Evolutionary conservation across 305 asterid genomes (phyloP).

Genomic region (Fraxinus baroniana): DNA sequence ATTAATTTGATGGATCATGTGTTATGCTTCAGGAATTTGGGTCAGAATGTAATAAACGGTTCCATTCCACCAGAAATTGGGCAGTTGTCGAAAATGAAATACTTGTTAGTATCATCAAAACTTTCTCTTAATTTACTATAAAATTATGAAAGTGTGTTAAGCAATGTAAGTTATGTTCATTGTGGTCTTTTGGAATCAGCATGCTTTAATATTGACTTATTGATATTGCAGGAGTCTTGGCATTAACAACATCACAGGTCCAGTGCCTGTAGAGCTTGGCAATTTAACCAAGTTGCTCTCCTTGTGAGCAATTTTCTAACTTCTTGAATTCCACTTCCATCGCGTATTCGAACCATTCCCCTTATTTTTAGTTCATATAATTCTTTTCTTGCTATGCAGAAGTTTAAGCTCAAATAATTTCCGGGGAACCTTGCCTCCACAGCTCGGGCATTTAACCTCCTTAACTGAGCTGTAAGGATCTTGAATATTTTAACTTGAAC

Average conservation of each 20-base stretch:
- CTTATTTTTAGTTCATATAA: neutral
- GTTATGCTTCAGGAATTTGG: conserved; percentile 52
- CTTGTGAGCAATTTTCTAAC: conserved; percentile 36
- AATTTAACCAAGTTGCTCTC: conserved; percentile 44
- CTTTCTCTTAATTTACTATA: neutral
- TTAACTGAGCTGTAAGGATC: conserved; percentile 47
- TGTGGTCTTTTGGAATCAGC: neutral
- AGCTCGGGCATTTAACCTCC: conserved; percentile 45
- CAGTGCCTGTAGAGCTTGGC: conserved; percentile 52
- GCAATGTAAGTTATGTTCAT: neutral
- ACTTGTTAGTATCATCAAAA: conserved; percentile 43
- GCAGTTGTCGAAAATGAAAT: conserved; percentile 56
- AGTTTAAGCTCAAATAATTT: conserved; percentile 60
- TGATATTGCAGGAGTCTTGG: conserved; percentile 51
- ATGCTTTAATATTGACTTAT: neutral
- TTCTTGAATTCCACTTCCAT: neutral
- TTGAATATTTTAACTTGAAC: neutral
- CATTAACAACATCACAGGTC: conserved; percentile 57
- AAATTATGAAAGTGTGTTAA: neutral
- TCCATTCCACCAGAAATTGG: conserved; percentile 57
- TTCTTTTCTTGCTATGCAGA: conserved; percentile 24
- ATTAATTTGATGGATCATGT: conserved; percentile 14
- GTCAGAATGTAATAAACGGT: conserved; percentile 62
- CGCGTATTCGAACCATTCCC: conserved; percentile 1
- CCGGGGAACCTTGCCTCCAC: conserved; percentile 49